These are phyloP conservation scores for Fusarium chuoi DNA, from an alignment of 2,329 filamentous ascomycete species.

Conservation along the genomic window DNA sequence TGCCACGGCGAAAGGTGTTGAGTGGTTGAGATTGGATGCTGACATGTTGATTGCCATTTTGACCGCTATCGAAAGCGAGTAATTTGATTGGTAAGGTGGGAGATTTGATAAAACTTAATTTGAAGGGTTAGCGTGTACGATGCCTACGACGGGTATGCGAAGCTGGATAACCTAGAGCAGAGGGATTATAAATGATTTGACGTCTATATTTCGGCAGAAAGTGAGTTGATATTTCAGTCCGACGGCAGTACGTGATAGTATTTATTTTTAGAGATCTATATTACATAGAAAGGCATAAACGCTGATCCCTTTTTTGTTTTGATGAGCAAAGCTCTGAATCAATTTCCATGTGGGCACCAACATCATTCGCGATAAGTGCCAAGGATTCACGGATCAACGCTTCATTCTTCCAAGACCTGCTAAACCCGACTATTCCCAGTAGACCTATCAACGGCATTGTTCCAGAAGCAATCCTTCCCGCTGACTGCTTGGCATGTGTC, in stretches of 20 bases:
- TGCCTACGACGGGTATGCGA: too few species aligned
- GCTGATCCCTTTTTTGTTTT: too few species aligned
- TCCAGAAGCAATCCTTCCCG: not conserved
- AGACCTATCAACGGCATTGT: not conserved
- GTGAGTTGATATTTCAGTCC: not conserved
- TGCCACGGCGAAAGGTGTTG: not conserved
- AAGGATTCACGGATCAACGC: too few species aligned
- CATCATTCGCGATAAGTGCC: too few species aligned
- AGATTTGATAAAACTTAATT: not conserved
- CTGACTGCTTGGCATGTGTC: not conserved
- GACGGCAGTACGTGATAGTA: rapidly evolving
- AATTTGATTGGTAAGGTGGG: not conserved
- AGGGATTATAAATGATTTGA: rapidly evolving
- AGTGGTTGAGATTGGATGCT: not conserved
- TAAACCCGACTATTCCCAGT: not conserved
- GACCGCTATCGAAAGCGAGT: not conserved
- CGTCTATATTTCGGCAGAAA: not conserved
- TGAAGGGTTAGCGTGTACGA: not conserved
- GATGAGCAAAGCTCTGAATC: too few species aligned
- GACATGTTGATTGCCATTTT: not conserved
- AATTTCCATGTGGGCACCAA: too few species aligned
- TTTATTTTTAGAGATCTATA: too few species aligned
- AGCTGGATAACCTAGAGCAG: not conserved
- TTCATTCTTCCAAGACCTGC: too few species aligned
- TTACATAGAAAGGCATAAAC: too few species aligned